Conservation (phyloP, 148 eudicot species). For the Rhododendron ovatum region DNA sequence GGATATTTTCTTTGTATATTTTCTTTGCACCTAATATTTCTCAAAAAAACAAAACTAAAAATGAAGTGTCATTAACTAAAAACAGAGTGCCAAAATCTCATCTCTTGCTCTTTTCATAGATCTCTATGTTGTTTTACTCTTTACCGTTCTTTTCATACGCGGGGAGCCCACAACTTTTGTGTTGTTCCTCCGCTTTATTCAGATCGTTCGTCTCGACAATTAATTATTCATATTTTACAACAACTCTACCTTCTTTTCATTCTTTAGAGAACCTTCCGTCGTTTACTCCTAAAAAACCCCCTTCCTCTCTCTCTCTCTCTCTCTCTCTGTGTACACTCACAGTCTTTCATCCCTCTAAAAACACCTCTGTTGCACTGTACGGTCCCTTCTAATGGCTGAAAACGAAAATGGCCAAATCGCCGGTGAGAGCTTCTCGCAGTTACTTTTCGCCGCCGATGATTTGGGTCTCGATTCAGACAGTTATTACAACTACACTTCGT, state of each 20-base stretch:
- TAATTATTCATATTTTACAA: no score
- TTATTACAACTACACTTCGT: slow-evolving; percentile 13
- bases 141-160: no score
- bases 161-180: no score
- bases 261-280: slow-evolving; percentile 22
- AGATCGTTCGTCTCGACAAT: no score
- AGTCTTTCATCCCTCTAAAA: not conserved
- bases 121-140: not conserved
- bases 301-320: slow-evolving; percentile 3
- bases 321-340: not conserved
- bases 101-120: not conserved
- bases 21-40: no score
- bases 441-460: slow-evolving; percentile 26
- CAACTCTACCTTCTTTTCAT: not conserved
- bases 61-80: rapidly evolving
- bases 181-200: no score
- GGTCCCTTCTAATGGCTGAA: slow-evolving; percentile 18
- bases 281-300: slow-evolving; percentile 22
- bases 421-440: slow-evolving; percentile 32
- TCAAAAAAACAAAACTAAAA: no score
- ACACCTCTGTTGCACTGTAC: not conserved
- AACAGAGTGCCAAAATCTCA: no score
- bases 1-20: no score
- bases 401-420: slow-evolving; percentile 17
- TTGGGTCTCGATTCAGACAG: slow-evolving; percentile 19